Evolutionary conservation across 495 filamentous ascomycete species (phyloP).

Genomic region (Alectoria sarmentosa): DNA sequence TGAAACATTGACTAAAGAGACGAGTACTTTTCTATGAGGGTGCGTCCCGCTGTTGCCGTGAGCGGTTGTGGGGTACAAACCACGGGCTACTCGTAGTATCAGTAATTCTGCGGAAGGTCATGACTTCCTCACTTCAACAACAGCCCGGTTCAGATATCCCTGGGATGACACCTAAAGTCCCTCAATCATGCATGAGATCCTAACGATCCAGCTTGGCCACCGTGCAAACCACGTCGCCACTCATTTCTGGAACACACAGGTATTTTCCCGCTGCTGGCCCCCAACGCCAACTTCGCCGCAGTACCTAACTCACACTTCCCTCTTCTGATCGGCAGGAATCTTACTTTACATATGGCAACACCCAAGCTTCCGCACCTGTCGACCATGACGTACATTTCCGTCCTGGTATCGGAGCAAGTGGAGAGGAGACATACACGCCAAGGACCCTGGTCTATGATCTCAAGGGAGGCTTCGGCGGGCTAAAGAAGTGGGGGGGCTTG

Average conservation of each 20-base stretch:
- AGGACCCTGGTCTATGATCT: conserved; percentile 91
- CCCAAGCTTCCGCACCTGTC: conserved; percentile 59
- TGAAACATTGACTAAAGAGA: background rate
- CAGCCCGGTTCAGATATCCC: no score
- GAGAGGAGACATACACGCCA: conserved; percentile 85
- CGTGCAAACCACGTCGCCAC: conserved; percentile 91
- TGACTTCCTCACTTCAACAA: background rate
- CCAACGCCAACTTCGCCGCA: background rate
- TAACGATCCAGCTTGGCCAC: conserved; percentile 90
- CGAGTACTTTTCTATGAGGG: no score
- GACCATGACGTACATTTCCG: conserved; percentile 93
- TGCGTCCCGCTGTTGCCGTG: background rate
- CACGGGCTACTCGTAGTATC: no score
- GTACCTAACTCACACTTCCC: conserved; percentile 23
- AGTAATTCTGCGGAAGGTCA: background rate
- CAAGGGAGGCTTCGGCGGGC: conserved; percentile 83
- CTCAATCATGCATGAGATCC: conserved; percentile 79
- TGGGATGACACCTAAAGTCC: background rate
- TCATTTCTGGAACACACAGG: conserved; percentile 97
- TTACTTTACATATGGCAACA: conserved; percentile 83
- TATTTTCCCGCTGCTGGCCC: conserved; percentile 29
- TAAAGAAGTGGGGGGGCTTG: conserved; percentile 80
- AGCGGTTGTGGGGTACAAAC: background rate
- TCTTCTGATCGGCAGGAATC: conserved; percentile 59
- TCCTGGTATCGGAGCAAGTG: conserved; percentile 73